Evolutionary conservation across 2,329 filamentous ascomycete species (phyloP).

Genomic region (Penicillium crustosum): DNA sequence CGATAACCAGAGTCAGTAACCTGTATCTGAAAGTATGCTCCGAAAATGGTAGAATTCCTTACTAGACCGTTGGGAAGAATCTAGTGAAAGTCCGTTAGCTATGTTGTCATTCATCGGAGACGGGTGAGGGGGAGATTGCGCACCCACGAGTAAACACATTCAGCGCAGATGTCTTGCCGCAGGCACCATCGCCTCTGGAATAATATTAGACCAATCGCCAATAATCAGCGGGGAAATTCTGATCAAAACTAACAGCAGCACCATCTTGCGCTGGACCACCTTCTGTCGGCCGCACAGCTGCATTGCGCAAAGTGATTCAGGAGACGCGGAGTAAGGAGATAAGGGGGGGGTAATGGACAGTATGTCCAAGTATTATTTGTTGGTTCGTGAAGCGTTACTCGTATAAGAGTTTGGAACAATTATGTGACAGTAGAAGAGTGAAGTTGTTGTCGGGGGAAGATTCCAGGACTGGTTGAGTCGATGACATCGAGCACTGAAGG

Average conservation of each 20-base stretch:
- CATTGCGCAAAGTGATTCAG: constrained; percentile 39
- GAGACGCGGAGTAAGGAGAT: constrained; percentile 1
- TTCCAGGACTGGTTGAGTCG: constrained; percentile 31
- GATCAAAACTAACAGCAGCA: constrained; percentile 66
- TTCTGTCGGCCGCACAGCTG: constrained; percentile 70
- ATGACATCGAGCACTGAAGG: constrained; percentile 34
- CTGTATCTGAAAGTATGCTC: constrained; percentile 1
- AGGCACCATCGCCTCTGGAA: constrained; percentile 85
- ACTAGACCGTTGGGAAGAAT: constrained; percentile 97
- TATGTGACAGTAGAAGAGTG: constrained; percentile 43
- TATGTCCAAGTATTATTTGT: neutral
- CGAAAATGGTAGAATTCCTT: constrained; percentile 34
- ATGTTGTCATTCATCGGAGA: neutral
- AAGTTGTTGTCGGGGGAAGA: constrained; percentile 22
- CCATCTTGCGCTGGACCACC: constrained; percentile 93
- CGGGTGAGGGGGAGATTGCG: constrained; percentile 30
- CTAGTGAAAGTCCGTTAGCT: constrained; percentile 47
- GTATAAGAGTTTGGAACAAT: neutral
- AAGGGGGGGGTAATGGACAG: neutral
- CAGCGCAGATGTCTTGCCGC: constrained; percentile 92
- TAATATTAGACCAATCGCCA: constrained; percentile 20
- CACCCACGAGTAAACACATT: constrained; percentile 99
- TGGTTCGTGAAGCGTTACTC: constrained; percentile 9
- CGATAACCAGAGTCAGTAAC: constrained; percentile 24
- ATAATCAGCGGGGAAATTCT: neutral